Percentiles rank a stretch among this genome's conserved stretches.
phyloP scores from a whole-genome alignment of 1,284 basidiomycete genomes.

The Paramarasmius palmivorus region DNA sequence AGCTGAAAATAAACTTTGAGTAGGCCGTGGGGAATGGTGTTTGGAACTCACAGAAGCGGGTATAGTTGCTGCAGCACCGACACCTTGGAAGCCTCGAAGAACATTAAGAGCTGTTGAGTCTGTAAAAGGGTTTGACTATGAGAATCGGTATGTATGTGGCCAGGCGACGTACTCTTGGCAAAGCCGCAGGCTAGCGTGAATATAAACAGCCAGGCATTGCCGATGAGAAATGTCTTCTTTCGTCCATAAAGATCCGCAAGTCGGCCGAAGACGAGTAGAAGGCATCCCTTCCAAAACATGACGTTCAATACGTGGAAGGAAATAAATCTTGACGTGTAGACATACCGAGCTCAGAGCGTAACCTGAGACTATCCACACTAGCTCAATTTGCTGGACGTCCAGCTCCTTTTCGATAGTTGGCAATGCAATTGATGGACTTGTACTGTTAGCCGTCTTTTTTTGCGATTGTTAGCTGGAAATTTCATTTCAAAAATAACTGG shows the following conservation, averaged over 20 bases:
- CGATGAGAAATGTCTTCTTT: conserved; percentile 59
- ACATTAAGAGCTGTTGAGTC: conserved; percentile 59
- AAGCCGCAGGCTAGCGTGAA: conserved; percentile 61
- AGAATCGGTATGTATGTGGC: not conserved
- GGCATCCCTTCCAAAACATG: conserved; percentile 54
- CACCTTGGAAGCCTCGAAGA: conserved; percentile 70
- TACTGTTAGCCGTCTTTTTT: not conserved
- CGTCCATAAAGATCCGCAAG: conserved; percentile 75
- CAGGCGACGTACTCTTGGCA: conserved; percentile 39
- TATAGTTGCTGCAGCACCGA: conserved; percentile 68
- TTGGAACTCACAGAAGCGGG: conserved; percentile 60
- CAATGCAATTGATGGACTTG: not conserved
- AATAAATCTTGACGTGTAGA: not conserved
- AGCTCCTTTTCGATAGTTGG: not conserved
- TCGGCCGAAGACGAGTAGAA: conserved; percentile 70
- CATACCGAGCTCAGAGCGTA: conserved; percentile 1
- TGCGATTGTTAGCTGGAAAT: too few relatives aligned
- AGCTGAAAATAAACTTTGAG: conserved; percentile 41
- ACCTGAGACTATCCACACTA: not conserved
- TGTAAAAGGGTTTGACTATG: conserved; percentile 21
- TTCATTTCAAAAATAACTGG: not conserved
- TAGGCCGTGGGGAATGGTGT: not conserved
- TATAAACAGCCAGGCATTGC: conserved; percentile 44
- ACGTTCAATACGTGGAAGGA: not conserved
- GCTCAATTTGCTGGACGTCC: not conserved